phyloP scores from a whole-genome alignment of 164 flowering plant genomes.

The Annona cherimola region DNA sequence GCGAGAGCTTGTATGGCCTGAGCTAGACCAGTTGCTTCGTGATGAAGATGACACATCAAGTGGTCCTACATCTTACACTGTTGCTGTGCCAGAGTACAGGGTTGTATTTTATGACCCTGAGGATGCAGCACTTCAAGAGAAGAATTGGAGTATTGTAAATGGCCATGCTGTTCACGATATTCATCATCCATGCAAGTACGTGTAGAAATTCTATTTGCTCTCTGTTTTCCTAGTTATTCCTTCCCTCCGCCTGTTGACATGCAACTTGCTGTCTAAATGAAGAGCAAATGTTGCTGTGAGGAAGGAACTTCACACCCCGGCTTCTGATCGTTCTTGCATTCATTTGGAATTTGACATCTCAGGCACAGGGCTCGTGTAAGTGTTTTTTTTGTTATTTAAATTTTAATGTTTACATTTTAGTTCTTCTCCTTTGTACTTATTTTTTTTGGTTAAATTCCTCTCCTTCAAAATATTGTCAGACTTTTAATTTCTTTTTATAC shows the following conservation, averaged over 20 bases:
- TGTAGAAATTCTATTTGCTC: not conserved
- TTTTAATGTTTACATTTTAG: not conserved
- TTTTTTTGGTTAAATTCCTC: not conserved
- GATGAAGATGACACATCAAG: conserved; percentile 65
- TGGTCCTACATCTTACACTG: conserved; percentile 86
- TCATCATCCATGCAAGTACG: conserved; percentile 91
- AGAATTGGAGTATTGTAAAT: conserved; percentile 49
- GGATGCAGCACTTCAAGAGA: conserved; percentile 34
- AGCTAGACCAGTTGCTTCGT: conserved; percentile 76
- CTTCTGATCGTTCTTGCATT: conserved; percentile 93
- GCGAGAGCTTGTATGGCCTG: conserved; percentile 87
- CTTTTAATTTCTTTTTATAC: too few relatives aligned
- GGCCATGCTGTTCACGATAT: conserved; percentile 76
- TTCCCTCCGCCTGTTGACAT: conserved; percentile 1
- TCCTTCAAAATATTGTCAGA: not conserved
- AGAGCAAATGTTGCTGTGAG: conserved; percentile 79
- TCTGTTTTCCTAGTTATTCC: not conserved
- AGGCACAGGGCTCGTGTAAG: conserved; percentile 80
- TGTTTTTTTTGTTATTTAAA: conserved; percentile 11
- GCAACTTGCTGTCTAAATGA: conserved; percentile 15
- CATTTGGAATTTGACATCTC: conserved; percentile 94
- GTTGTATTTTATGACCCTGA: conserved; percentile 58
- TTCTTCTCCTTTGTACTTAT: not conserved
- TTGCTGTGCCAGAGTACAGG: conserved; percentile 77
- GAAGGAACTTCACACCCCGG: conserved; percentile 86